These are phyloP conservation scores for Suhomyces panamericanus DNA, from an alignment of 1,139 yeast species.

Conservation along the genomic window DNA sequence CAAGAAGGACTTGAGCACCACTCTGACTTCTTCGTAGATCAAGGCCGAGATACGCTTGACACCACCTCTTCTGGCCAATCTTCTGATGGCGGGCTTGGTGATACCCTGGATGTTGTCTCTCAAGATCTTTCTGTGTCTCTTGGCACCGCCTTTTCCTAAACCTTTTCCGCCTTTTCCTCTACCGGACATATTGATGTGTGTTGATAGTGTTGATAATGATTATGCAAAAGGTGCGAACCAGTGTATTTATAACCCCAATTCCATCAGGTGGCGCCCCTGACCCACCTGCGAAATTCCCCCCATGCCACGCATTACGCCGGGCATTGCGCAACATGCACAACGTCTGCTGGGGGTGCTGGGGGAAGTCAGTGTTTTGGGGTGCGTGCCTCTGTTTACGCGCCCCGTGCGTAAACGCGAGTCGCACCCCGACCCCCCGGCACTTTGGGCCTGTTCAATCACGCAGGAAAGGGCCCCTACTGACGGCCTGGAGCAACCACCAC, in stretches of 20 bases:
- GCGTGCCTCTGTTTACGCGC: constrained; percentile 4
- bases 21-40: constrained; percentile 98
- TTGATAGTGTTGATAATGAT: constrained; percentile 13
- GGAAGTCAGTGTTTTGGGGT: constrained; percentile 3
- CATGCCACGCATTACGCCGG: constrained; percentile 1
- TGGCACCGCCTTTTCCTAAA: constrained; percentile 99
- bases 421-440: background rate
- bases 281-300: background rate
- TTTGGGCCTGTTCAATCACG: background rate
- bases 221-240: constrained; percentile 6
- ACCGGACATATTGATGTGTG: constrained; percentile 75
- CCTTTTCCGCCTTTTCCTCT: constrained; percentile 99
- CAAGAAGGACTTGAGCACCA: constrained; percentile 91
- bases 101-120: constrained; percentile 99
- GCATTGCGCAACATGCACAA: background rate
- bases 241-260: constrained; percentile 9
- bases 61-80: constrained; percentile 99
- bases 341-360: background rate
- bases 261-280: constrained; percentile 3
- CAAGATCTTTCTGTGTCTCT: constrained; percentile 99
- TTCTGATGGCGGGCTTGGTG: constrained; percentile 99
- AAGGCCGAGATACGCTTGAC: constrained; percentile 99
- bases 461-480: background rate
- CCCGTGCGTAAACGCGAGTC: constrained; percentile 1
- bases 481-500: background rate